Conservation (phyloP, 768 basidiomycete species). For the Lentinus tigrinus region DNA sequence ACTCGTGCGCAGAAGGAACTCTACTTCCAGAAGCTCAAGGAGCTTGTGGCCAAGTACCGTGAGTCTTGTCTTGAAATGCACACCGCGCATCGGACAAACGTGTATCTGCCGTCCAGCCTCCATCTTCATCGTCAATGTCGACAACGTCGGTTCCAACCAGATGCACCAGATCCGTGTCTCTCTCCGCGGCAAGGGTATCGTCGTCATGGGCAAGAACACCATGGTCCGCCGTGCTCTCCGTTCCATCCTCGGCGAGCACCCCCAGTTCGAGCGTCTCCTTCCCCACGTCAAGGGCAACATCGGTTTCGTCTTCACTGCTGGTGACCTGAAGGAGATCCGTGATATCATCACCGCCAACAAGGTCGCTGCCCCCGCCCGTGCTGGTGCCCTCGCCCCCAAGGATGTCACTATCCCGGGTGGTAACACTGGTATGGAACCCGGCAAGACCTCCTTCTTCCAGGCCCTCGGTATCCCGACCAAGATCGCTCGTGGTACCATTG, state of each 20-base stretch:
- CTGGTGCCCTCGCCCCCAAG: constrained; percentile 92
- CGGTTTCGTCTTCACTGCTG: constrained; percentile 95
- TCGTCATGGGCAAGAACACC: constrained; percentile 99
- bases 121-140: constrained; percentile 98
- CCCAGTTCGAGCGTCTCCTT: constrained; percentile 94
- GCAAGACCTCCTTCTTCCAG: constrained; percentile 99
- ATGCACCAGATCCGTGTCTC: constrained; percentile 97
- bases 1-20: constrained; percentile 84
- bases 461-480: constrained; percentile 99
- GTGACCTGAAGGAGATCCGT: constrained; percentile 92
- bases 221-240: constrained; percentile 99
- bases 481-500: constrained; percentile 99
- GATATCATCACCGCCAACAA: constrained; percentile 94
- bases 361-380: constrained; percentile 97
- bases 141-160: constrained; percentile 99
- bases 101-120: constrained; percentile 58
- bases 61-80: constrained; percentile 31
- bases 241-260: constrained; percentile 83
- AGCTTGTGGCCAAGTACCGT: constrained; percentile 89
- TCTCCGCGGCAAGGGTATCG: constrained; percentile 94
- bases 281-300: constrained; percentile 97
- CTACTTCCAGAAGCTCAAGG: constrained; percentile 94
- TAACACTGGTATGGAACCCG: constrained; percentile 99
- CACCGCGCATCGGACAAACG: neutral
- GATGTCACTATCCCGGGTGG: constrained; percentile 91